Conservation (phyloP, 306 rosid genomes). For the Malus sylvestris region DNA sequence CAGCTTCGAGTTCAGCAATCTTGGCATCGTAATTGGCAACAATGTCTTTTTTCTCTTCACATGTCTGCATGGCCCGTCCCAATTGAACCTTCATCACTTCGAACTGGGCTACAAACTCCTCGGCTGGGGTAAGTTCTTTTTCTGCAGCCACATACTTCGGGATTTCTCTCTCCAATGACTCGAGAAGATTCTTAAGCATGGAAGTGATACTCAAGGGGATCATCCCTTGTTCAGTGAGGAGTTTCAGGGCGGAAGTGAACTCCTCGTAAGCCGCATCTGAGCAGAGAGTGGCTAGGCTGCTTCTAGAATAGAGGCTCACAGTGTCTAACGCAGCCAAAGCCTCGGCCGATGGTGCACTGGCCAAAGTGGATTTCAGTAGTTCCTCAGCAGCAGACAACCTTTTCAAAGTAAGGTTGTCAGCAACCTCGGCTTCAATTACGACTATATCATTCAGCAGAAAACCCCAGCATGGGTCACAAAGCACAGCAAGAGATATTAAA, state of each 20-base stretch:
- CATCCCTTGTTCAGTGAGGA: neutral
- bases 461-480: slow-evolving; percentile 71
- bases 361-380: neutral
- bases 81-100: neutral
- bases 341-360: neutral
- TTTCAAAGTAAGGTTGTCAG: too few species aligned
- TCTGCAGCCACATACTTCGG: neutral
- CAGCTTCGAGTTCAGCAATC: neutral
- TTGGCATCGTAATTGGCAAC: neutral
- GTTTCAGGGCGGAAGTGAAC: neutral
- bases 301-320: neutral
- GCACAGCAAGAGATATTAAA: slow-evolving; percentile 75
- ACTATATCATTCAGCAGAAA: slow-evolving; percentile 69
- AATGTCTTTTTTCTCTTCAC: neutral
- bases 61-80: neutral
- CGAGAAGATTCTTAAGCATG: neutral
- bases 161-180: neutral
- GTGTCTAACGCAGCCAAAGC: neutral
- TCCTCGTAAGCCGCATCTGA: neutral
- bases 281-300: neutral
- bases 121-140: neutral
- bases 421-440: slow-evolving; percentile 81
- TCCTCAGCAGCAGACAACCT: too few species aligned
- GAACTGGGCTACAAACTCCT: neutral
- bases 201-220: neutral